Evolutionary conservation across 768 basidiomycete species (phyloP), one percentile per base, ranked within the genome.

Genomic region (Lactifluus echinatus): DNA sequence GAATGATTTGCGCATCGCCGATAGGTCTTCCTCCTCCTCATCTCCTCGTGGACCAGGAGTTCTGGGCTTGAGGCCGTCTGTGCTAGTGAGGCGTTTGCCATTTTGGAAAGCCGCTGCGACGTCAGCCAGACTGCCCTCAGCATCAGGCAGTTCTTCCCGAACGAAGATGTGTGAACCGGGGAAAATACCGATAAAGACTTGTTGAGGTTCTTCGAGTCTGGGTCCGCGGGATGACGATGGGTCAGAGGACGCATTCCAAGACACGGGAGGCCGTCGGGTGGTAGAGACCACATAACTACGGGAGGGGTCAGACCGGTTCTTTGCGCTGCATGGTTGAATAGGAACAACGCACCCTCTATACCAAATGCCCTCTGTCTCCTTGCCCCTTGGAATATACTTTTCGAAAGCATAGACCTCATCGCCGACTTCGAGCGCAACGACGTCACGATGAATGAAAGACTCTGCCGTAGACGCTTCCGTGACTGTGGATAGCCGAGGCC

Each of bases 401-500:
- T 98, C 95, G 66, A 97, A 97, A 17, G 93, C 93, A 72, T 97
- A 97, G 33, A 98, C 84, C 68, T 97, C 94, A 70, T 96, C 94
- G 46, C 95, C 95, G 28, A 97, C 87, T 64, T 96, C 93, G 55
- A 98, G 79, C 6, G 85, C 79, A 33, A 92, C 90, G 23, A 90
- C 84, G 60, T 90, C 88, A 53, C 82, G 77, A 72, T 85, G 78
- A 0, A 81, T 76, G 39, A 78, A 74, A 36, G 82, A 76, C 40
- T 87, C 86, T 52, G 84, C 85, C 19, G 79, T 77, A 2, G 78
- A 76, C 21, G 61, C 70, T 63, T 84, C 82, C 19, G 83, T 85
- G 60, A 81, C 81, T 21, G 79, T 79, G 8, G 84, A 83, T 42
- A 79, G 70, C 63, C 80, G 76, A 63, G 79, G 80, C 26, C 82